phyloP scores from a whole-genome alignment of 345 rosid species.

The Punica granatum region DNA sequence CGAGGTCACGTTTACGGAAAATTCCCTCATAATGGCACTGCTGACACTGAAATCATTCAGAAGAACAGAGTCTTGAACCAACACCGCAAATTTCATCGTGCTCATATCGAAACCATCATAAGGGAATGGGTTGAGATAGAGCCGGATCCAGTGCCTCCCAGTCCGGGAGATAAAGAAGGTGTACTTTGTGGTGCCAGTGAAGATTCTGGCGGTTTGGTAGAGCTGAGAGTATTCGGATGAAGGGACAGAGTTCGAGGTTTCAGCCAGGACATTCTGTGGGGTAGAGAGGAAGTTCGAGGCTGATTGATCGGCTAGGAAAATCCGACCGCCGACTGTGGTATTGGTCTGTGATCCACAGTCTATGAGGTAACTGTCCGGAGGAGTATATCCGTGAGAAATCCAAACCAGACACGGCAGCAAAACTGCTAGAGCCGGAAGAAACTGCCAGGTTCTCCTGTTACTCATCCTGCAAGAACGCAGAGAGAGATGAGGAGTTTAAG shows the following conservation, averaged over 20 bases:
- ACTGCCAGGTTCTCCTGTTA: constrained; percentile 20
- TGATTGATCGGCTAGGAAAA: constrained; percentile 52
- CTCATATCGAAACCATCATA: constrained; percentile 46
- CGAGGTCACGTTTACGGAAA: constrained; percentile 45
- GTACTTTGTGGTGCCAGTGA: constrained; percentile 52
- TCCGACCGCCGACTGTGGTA: constrained; percentile 40
- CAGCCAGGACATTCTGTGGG: constrained; percentile 35
- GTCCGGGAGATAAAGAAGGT: constrained; percentile 35
- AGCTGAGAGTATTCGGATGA: constrained; percentile 38
- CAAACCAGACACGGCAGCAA: constrained; percentile 29
- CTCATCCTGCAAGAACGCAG: constrained; percentile 28
- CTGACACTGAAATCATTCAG: constrained; percentile 39
- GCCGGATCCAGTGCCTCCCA: constrained; percentile 89
- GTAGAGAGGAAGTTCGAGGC: constrained; percentile 45
- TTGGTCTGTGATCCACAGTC: constrained; percentile 72
- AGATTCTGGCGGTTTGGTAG: constrained; percentile 72
- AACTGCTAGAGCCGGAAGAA: constrained; percentile 24
- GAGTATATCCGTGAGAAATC: constrained; percentile 48
- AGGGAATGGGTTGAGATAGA: constrained; percentile 67
- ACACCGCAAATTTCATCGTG: constrained; percentile 49
- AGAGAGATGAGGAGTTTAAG: constrained; percentile 6
- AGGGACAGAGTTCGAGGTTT: constrained; percentile 21
- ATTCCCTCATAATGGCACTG: constrained; percentile 47
- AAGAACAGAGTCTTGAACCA: constrained; percentile 42
- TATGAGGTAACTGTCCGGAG: constrained; percentile 61